Base-by-base conservation (phyloP, 2,329 filamentous ascomycete species). In the Pseudogymnoascus sp. region DNA sequence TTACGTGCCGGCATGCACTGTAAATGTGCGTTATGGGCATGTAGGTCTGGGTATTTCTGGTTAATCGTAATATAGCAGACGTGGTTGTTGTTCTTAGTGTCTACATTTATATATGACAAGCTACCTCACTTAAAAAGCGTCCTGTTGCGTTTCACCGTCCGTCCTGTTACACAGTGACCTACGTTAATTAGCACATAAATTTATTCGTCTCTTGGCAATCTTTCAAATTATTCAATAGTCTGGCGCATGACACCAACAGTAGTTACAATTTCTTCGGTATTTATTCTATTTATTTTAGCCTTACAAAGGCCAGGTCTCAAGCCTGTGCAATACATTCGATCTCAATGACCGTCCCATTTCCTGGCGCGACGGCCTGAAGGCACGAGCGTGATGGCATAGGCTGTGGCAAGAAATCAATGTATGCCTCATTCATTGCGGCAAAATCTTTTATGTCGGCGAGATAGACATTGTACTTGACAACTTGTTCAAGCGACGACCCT, bases 241-340 rank as follows among this genome's bases (percentile, higher is more conserved):
- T 31, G 28, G 28, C 28, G 28, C 28, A 31, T 31, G 28, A 31
- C 2, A 31, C 28, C 7, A 31, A 31, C 7, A 25, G 56, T 59
- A 38, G 36, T 38, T 38, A 38, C 14, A 38, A 38, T 38, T 38
- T 38, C 36, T 38, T 38, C 5, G 7, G 21, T 40, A 34, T 56
- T 34, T 59, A 21, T 31, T 38, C 18, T 62, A 34, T 43, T 60
- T 34, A 12, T 21, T 42, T 34, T 60, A 31, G 9, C 18, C 46
- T 43, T 40, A 40, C 38, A 40, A 40, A 18, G 7, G n/a, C 38
- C 38, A 40, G 8, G 59, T 18, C 34, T 66, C 65, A 76, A 62
- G 64, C 75, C 66, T 77, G 76, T 3, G 76, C 76, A 68, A 78
- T 78, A 67, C 76, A 78, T 65, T 78, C 76, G 66, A 78, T 77